Conservation (phyloP, 176 grass and related monocot species). For the Ensete ventricosum region DNA sequence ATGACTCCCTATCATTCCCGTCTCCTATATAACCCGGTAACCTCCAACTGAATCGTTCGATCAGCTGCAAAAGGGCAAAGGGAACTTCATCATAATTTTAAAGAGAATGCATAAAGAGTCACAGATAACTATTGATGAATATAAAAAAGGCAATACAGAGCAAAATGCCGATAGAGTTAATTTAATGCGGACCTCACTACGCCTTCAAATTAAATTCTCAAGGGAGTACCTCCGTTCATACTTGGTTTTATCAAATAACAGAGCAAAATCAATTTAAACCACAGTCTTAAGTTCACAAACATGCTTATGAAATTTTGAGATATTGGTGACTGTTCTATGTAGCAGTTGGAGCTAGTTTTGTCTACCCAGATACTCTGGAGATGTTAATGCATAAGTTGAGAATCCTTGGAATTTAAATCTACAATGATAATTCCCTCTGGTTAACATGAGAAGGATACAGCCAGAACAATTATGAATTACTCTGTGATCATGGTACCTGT, state of each 20-base stretch:
- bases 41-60: conserved; percentile 84
- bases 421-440: neutral
- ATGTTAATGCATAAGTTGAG: neutral
- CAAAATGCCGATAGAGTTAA: too few relatives aligned
- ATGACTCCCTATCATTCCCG: conserved; percentile 61
- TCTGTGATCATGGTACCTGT: neutral
- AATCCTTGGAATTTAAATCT: neutral
- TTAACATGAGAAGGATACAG: neutral
- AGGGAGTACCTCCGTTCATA: too few relatives aligned
- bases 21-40: conserved; percentile 83
- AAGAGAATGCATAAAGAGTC: neutral
- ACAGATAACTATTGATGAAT: too few relatives aligned
- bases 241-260: too few relatives aligned
- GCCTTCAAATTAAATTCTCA: too few relatives aligned
- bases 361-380: neutral
- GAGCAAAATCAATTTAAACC: too few relatives aligned
- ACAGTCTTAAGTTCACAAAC: neutral
- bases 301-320: neutral
- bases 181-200: too few relatives aligned
- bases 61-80: conserved; percentile 45
- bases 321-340: neutral
- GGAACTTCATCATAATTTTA: conserved; percentile 14
- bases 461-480: neutral
- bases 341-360: neutral
- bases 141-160: too few relatives aligned